Evolutionary conservation across 257 asterid genomes (phyloP), one percentile per base, ranked within the genome.

Genomic region (Solanum ahanhuiri): DNA sequence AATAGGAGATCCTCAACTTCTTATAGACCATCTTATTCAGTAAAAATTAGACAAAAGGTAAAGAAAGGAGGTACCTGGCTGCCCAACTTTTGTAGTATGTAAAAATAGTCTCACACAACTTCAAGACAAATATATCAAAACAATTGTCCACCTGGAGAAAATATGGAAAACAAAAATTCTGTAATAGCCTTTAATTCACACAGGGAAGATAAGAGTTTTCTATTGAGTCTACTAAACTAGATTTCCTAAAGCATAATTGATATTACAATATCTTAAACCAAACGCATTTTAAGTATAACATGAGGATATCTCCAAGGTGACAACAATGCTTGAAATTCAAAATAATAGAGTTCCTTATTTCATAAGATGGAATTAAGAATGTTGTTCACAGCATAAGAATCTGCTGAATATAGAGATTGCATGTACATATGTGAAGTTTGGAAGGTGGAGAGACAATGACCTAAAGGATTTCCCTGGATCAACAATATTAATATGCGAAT

Each of bases 1-100:
- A 87, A 88, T 85, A 87, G 82, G 84, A 91, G 88, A 90, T 35
- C 41, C 41, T 79, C 84, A 79, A 79, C 28, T 45, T 79, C 84
- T 48, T 30, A 79, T 79, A 79, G 43, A 48, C 67, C 67, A 28
- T 79, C 28, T 79, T 18, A 43, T 48, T 79, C 79, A 87, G 54
- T 28, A 28, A 34, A 66, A 69, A 6, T 51, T 15, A 28, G 7
- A 41, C 79, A 28, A 90, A 85, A 30, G 83, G 11, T 33, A 33
- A 14, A 43, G 81, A 86, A 91, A 76, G 87, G 35, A 88, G 58
- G 66, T 90, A 96, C 98, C 99, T 94, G 64, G 99, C 98, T 69
- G 98, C 99, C 98, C 98, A 95, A 90, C 98, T 93, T 90, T 97
- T 97, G 92, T 95, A 94, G 93, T 97, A 93, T 28, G 98, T 94